phyloP scores from a whole-genome alignment of 2,329 filamentous ascomycete species.

The Aspergillus sergii region DNA sequence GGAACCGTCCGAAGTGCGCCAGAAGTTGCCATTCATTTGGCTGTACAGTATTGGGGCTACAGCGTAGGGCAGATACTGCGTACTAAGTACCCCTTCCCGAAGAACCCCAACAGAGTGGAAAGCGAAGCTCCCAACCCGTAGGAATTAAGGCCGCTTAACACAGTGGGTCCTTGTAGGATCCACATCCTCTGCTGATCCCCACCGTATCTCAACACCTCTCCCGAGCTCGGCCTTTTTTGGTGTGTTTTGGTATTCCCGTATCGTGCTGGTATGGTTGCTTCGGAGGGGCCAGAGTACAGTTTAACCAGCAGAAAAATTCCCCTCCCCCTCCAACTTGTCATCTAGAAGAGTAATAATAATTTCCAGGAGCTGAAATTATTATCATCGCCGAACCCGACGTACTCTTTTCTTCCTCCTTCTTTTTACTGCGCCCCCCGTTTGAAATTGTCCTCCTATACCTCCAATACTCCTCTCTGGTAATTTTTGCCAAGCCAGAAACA shows the following conservation, averaged over 20 bases:
- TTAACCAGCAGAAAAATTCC: conserved; percentile 3
- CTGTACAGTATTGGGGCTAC: conserved; percentile 28
- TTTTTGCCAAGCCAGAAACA: conserved; percentile 14
- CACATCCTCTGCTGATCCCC: conserved; percentile 12
- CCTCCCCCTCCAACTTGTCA: conserved; percentile 8
- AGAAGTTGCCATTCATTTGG: conserved; percentile 7
- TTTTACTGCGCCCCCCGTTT: conserved; percentile 5
- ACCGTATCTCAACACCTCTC: conserved; percentile 21
- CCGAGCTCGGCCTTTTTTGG: conserved; percentile 15
- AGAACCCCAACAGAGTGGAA: conserved; percentile 20
- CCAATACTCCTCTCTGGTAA: conserved; percentile 17
- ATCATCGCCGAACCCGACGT: conserved; percentile 4
- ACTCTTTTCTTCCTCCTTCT: neutral
- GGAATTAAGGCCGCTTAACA: conserved; percentile 17
- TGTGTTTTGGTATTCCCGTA: conserved; percentile 10
- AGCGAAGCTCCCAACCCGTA: conserved; percentile 14
- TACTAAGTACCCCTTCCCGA: conserved; percentile 22
- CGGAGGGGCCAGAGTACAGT: neutral
- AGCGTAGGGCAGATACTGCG: conserved; percentile 29
- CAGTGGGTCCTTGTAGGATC: conserved; percentile 10
- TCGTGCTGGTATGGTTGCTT: neutral
- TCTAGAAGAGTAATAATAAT: conserved; percentile 4
- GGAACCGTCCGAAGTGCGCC: conserved; percentile 6
- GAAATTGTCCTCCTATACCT: conserved; percentile 13
- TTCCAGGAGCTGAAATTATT: conserved; percentile 2